A percentile compares a stretch with the other conserved stretches of the same genome.
Evolutionary conservation across 2,329 filamentous ascomycete species (phyloP).

Genomic region (Xylariaceae sp.): DNA sequence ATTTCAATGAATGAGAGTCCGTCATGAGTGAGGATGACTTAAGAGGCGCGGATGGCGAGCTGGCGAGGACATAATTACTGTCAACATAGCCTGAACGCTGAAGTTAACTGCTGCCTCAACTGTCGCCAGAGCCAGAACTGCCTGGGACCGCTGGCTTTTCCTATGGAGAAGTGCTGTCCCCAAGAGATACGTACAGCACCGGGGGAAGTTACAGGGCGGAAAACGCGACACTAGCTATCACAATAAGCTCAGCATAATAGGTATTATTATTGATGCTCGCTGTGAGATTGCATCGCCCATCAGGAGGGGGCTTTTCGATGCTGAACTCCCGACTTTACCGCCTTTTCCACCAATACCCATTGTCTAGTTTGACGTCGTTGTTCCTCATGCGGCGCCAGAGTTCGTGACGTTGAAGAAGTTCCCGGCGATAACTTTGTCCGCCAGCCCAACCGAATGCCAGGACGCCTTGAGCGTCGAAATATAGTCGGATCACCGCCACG

Average conservation of each 20-base stretch:
- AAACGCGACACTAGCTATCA: too few species aligned
- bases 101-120: too few species aligned
- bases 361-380: constrained; percentile 15
- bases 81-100: constrained; percentile 1
- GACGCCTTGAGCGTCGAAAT: constrained; percentile 27
- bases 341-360: constrained; percentile 8
- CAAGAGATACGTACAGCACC: too few species aligned
- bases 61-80: background rate
- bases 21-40: too few species aligned
- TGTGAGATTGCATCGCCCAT: constrained; percentile 20
- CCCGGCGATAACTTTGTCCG: constrained; percentile 33
- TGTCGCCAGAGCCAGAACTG: too few species aligned
- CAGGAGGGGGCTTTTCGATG: constrained; percentile 17
- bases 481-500: constrained; percentile 26
- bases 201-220: too few species aligned
- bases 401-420: constrained; percentile 37
- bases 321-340: constrained; percentile 16
- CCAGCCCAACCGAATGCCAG: constrained; percentile 30
- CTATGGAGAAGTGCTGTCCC: too few species aligned
- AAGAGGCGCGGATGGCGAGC: too few species aligned
- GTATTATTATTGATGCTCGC: too few species aligned
- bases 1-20: too few species aligned
- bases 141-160: too few species aligned
- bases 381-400: constrained; percentile 19
- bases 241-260: too few species aligned